Percentiles rank a stretch among this genome's conserved stretches.
These are phyloP conservation scores for Naematelia encephala DNA, from an alignment of 768 basidiomycete species.

Conservation along the genomic window DNA sequence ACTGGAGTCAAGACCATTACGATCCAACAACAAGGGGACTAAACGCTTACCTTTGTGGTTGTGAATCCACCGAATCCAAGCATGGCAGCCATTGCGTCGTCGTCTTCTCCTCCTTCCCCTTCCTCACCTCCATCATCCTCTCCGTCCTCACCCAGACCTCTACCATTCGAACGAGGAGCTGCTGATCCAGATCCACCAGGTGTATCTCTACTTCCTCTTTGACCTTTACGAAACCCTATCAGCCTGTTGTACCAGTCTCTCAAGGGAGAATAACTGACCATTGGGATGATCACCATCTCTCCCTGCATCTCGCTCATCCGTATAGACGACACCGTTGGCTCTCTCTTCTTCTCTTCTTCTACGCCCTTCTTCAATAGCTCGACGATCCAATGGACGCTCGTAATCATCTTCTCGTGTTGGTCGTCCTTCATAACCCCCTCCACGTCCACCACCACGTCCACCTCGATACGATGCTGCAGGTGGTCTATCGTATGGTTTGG, in stretches of 20 bases:
- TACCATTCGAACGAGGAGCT: constrained; percentile 56
- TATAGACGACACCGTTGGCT: constrained; percentile 31
- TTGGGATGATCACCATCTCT: neutral
- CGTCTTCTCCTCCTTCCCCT: constrained; percentile 54
- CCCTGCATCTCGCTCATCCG: constrained; percentile 19
- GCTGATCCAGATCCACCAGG: neutral
- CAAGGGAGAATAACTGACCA: neutral
- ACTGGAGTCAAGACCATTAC: too few species aligned
- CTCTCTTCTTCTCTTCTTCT: constrained; percentile 44
- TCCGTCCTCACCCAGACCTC: constrained; percentile 50
- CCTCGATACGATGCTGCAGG: neutral
- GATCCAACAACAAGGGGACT: neutral
- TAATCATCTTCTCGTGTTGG: constrained; percentile 10
- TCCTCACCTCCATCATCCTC: constrained; percentile 42
- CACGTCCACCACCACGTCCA: constrained; percentile 5
- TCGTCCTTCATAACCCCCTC: constrained; percentile 10
- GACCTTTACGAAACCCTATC: neutral
- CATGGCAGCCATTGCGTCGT: constrained; percentile 78
- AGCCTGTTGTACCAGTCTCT: neutral
- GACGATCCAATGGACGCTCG: constrained; percentile 42
- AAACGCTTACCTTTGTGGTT: constrained; percentile 72
- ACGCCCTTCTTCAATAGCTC: constrained; percentile 49
- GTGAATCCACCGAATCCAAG: constrained; percentile 90
- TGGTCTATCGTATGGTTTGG: constrained; percentile 1
- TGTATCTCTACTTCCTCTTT: neutral